Evolutionary conservation across 1,139 yeast genomes (phyloP).

Genomic region (Meyerozyma sp.): DNA sequence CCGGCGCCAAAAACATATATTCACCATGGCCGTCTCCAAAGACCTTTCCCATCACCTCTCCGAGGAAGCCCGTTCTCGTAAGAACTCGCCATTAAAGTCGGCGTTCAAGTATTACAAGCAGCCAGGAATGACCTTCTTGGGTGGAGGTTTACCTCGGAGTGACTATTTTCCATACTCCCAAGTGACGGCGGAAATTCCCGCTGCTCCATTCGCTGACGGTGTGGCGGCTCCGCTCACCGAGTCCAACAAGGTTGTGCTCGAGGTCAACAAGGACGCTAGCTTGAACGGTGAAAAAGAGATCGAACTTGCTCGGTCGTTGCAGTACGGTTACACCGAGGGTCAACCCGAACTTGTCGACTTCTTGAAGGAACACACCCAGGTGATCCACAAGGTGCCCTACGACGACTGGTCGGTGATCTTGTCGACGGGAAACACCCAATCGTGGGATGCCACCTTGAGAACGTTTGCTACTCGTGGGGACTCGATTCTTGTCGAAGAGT

Average conservation of each 20-base stretch:
- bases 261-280: constrained; percentile 37
- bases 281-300: constrained; percentile 46
- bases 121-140: constrained; percentile 81
- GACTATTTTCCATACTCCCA: constrained; percentile 90
- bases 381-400: constrained; percentile 62
- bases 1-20: not conserved
- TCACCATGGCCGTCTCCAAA: constrained; percentile 29
- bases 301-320: constrained; percentile 80
- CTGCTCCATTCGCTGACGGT: constrained; percentile 72
- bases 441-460: constrained; percentile 82
- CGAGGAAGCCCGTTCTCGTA: constrained; percentile 71
- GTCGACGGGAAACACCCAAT: constrained; percentile 80
- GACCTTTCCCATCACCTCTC: constrained; percentile 76
- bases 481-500: constrained; percentile 74
- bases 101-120: constrained; percentile 73
- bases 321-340: constrained; percentile 85
- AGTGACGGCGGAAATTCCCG: constrained; percentile 63
- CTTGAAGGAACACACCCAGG: constrained; percentile 70
- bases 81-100: constrained; percentile 73
- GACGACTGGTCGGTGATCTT: constrained; percentile 56
- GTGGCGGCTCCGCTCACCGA: constrained; percentile 61
- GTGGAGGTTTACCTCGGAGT: constrained; percentile 92
- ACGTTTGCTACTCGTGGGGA: constrained; percentile 79
- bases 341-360: constrained; percentile 63
- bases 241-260: constrained; percentile 40